Conservation (phyloP, 495 filamentous ascomycete species). For the Aspergillus carlsbadensis region DNA sequence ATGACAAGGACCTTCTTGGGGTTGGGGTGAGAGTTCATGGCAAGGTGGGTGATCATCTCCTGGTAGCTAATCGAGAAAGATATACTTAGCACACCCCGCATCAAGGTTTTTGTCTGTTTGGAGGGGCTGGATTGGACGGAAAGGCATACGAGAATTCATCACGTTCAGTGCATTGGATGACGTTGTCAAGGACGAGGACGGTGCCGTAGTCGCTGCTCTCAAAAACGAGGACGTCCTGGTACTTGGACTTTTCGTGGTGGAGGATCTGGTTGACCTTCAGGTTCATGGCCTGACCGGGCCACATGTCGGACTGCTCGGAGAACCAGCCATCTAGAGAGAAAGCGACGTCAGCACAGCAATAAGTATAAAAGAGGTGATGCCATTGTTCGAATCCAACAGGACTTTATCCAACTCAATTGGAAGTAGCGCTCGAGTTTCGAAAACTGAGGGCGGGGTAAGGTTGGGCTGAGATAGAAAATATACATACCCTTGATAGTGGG, state of each 20-base stretch:
- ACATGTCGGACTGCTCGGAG: slow-evolving; percentile 96
- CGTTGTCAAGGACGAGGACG: slow-evolving; percentile 97
- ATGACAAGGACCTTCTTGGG: slow-evolving; percentile 98
- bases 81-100: not conserved
- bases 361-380: not conserved
- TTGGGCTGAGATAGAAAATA: slow-evolving; percentile 19
- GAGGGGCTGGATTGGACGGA: not conserved
- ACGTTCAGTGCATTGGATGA: slow-evolving; percentile 96
- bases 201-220: slow-evolving; percentile 95
- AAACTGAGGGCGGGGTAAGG: slow-evolving; percentile 23
- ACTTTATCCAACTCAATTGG: slow-evolving; percentile 1
- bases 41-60: slow-evolving; percentile 99
- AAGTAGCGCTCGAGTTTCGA: not conserved
- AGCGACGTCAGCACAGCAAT: slow-evolving; percentile 5
- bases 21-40: slow-evolving; percentile 97
- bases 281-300: slow-evolving; percentile 98
- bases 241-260: slow-evolving; percentile 98
- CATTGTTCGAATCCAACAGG: not conserved
- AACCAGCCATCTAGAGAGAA: slow-evolving; percentile 92
- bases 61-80: slow-evolving; percentile 64
- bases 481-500: slow-evolving; percentile 60
- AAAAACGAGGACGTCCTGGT: slow-evolving; percentile 98
- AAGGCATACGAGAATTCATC: slow-evolving; percentile 84
- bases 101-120: not conserved
- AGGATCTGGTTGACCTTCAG: slow-evolving; percentile 96